These are phyloP conservation scores for Porcisia deanei DNA, from an alignment of 208 protist species.

Conservation along the genomic window DNA sequence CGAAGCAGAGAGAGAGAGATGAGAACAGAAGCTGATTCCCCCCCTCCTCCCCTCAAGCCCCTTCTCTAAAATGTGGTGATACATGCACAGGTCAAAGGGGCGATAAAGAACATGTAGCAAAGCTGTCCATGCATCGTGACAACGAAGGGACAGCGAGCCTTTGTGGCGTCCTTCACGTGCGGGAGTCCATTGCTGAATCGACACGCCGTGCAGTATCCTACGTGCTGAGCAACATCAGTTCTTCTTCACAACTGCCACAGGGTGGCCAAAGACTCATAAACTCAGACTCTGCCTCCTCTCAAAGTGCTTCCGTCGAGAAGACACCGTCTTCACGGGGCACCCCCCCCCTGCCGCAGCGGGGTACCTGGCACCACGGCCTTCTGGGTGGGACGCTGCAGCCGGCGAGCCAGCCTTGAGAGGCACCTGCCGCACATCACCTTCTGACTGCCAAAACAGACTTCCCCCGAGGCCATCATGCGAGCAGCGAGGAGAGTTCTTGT, in stretches of 20 bases:
- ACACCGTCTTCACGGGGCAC: slow-evolving; percentile 20
- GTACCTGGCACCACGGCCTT: slow-evolving; percentile 33
- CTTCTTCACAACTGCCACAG: background rate
- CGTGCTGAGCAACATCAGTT: background rate
- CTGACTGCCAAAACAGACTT: slow-evolving; percentile 69
- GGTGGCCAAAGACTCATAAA: background rate
- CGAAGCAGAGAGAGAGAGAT: background rate
- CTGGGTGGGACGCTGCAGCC: slow-evolving; percentile 47
- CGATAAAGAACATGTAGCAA: background rate
- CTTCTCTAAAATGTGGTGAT: background rate
- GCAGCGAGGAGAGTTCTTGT: slow-evolving; percentile 43
- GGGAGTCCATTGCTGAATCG: background rate
- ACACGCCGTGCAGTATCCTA: background rate
- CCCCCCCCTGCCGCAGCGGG: slow-evolving; percentile 7
- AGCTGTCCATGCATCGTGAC: background rate
- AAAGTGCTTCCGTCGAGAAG: slow-evolving; percentile 38
- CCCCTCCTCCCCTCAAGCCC: too few species aligned
- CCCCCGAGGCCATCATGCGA: slow-evolving; percentile 78
- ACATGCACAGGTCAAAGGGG: background rate
- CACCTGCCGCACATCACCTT: slow-evolving; percentile 68
- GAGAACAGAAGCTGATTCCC: background rate
- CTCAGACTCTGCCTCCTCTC: slow-evolving; percentile 12
- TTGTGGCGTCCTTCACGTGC: too few species aligned
- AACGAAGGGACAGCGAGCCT: background rate
- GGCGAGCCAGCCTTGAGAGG: slow-evolving; percentile 61